phyloP scores from a whole-genome alignment of 805 yeast genomes.

The Candida awuae region DNA sequence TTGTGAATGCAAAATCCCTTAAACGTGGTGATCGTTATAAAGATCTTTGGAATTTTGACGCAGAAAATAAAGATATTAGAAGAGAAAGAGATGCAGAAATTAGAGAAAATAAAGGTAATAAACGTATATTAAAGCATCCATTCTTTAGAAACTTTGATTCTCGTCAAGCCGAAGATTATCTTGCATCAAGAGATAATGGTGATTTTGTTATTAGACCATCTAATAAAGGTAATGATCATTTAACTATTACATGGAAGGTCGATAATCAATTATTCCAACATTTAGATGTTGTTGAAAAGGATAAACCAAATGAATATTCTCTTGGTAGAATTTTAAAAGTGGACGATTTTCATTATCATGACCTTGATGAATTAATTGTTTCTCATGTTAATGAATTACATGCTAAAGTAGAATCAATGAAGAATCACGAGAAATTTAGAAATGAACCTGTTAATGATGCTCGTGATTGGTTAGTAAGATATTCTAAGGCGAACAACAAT shows the following conservation, averaged over 20 bases:
- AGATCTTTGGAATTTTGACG: slow-evolving; percentile 71
- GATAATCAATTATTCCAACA: slow-evolving; percentile 89
- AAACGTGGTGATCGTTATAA: slow-evolving; percentile 40
- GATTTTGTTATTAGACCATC: slow-evolving; percentile 93
- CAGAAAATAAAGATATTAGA: slow-evolving; percentile 59
- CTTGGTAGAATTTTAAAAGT: slow-evolving; percentile 55
- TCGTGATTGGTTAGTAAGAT: slow-evolving; percentile 77
- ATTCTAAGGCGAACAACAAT: slow-evolving; percentile 84
- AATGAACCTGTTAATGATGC: slow-evolving; percentile 74
- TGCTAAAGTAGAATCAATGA: slow-evolving; percentile 75
- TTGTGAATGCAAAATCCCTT: slow-evolving; percentile 44
- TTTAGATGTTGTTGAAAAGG: slow-evolving; percentile 72
- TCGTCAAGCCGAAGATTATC: slow-evolving; percentile 84
- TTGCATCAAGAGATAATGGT: slow-evolving; percentile 85
- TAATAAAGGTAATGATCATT: slow-evolving; percentile 77
- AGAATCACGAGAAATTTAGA: slow-evolving; percentile 80
- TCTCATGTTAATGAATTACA: slow-evolving; percentile 81
- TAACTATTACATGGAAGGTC: slow-evolving; percentile 95
- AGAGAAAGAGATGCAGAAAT: slow-evolving; percentile 53
- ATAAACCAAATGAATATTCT: slow-evolving; percentile 54
- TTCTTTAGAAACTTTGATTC: slow-evolving; percentile 76
- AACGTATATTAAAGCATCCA: slow-evolving; percentile 85
- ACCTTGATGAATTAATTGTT: slow-evolving; percentile 87
- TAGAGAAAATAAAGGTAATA: slow-evolving; percentile 57
- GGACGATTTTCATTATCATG: slow-evolving; percentile 63